Evolutionary conservation across 306 rosid species (phyloP), one percentile per base, ranked within the genome.

Genomic region (Fragaria nilgerrensis): DNA sequence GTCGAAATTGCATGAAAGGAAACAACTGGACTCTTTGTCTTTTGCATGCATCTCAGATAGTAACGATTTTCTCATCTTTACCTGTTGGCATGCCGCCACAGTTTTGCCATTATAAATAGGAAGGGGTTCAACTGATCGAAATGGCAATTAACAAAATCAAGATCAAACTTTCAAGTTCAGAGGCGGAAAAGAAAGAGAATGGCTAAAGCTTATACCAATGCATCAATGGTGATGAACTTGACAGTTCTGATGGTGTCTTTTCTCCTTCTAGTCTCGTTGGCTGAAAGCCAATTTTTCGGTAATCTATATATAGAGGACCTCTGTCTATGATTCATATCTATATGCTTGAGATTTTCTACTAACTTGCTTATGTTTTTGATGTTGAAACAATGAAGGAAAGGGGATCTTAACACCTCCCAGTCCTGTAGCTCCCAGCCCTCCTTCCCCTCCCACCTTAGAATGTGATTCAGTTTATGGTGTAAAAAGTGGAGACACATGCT

Each of bases 401-500:
- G 73, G 52, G 58, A 22, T 1, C n/a, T 16, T 25, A 17, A 36
- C 27, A 39, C 50, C 47, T 59, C 65, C 36, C 36, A 25, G 17
- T 4, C 65, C 34, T 5, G 4, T 8, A 9, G 62, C 58, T 58
- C 23, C 59, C 9, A 19, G 10, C 22, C 15, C 64, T 20, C 61
- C 61, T 0, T 17, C 58, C 48, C 68, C 37, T 2, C 9, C 7
- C 23, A 72, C 58, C 39, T 64, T 76, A 9, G 64, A 47, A 16
- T 86, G 89, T 58, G 70, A 66, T 4, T 4, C 17, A 20, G 82
- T 65, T 7, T 53, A 76, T 12, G 79, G 82, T 9, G 87, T 76
- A 3, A 27, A 63, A 55, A 45, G 43, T 6, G 90, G 87, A 73
- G 90, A 84, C 76, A 84, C 84, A 1, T 84, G 87, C 75, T 68